phyloP scores from a whole-genome alignment of 257 asterid species.

The Solanum peruvianum region DNA sequence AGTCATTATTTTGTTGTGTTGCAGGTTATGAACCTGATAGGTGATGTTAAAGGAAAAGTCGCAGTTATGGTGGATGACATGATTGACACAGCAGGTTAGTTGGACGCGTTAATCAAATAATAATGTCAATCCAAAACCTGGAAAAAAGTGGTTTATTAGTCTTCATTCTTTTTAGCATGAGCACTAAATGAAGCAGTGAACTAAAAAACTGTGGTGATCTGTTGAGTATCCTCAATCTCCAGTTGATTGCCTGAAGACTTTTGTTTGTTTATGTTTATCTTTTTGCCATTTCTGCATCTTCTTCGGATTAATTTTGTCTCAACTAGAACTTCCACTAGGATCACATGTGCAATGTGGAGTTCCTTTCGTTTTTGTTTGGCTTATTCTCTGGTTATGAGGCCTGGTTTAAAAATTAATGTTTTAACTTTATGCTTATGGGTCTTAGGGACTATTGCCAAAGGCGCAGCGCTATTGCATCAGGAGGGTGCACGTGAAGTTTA shows the following conservation, averaged over 20 bases:
- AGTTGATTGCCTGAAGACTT: background rate
- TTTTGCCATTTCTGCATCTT: background rate
- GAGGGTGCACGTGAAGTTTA: conserved; percentile 96
- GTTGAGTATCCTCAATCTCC: background rate
- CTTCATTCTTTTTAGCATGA: background rate
- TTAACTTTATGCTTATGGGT: conserved; percentile 8
- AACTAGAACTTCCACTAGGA: background rate
- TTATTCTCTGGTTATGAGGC: background rate
- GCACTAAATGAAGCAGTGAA: background rate
- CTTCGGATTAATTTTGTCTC: background rate
- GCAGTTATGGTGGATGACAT: conserved; percentile 97
- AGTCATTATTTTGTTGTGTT: background rate
- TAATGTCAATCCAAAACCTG: background rate
- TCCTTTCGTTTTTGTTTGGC: background rate
- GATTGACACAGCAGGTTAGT: conserved; percentile 92
- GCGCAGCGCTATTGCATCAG: conserved; percentile 83
- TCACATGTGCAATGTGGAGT: background rate
- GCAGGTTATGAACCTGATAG: conserved; percentile 91
- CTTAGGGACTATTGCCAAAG: conserved; percentile 85
- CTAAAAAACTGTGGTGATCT: background rate
- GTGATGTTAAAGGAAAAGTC: conserved; percentile 90
- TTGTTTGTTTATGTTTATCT: too few relatives aligned
- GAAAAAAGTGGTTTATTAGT: background rate
- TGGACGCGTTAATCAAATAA: background rate
- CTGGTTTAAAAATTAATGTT: background rate